These are phyloP conservation scores for Cordyceps farinosa DNA, from an alignment of 2,329 filamentous ascomycete genomes.

Conservation along the genomic window DNA sequence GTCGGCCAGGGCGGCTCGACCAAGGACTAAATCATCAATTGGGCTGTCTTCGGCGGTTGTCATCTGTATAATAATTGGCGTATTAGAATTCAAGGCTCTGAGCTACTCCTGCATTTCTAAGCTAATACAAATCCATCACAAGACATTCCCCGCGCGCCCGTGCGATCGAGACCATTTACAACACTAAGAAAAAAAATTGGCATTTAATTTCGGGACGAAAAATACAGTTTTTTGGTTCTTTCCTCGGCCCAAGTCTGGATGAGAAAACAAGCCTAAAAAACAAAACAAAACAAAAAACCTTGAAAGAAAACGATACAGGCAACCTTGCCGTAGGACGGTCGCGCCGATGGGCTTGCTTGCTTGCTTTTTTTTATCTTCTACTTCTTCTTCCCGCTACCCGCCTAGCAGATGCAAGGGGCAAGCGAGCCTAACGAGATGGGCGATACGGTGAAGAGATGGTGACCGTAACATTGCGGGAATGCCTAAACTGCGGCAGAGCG, in stretches of 20 bases:
- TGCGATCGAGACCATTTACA: too few relatives aligned
- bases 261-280: neutral
- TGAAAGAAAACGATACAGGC: neutral
- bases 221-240: neutral
- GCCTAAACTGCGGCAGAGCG: neutral
- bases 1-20: conserved; percentile 39
- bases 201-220: neutral
- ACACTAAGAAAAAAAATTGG: too few relatives aligned
- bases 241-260: neutral
- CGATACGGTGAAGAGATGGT: too few relatives aligned
- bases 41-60: too few relatives aligned
- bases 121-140: too few relatives aligned
- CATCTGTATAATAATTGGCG: too few relatives aligned
- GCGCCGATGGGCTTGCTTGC: neutral
- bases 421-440: too few relatives aligned
- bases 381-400: neutral
- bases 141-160: too few relatives aligned
- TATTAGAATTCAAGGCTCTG: too few relatives aligned
- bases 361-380: neutral
- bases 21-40: neutral
- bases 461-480: neutral
- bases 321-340: neutral
- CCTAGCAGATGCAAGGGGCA: neutral
- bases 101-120: too few relatives aligned
- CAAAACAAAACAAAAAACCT: neutral